Conservation (phyloP, 768 basidiomycete genomes). For the Albatrellus ellisii region DNA sequence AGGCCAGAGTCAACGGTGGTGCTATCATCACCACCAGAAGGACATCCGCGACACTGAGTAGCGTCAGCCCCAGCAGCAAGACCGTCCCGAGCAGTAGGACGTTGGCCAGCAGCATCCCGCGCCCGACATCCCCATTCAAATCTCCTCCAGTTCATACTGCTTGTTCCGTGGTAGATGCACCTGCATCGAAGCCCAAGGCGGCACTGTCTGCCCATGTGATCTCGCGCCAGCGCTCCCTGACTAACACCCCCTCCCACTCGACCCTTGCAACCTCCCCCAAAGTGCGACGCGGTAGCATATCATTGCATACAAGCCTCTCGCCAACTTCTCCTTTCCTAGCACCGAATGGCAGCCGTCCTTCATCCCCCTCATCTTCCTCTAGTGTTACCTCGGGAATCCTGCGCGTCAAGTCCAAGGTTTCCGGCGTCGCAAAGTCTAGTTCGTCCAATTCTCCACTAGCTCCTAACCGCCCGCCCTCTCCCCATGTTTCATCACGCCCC, state of each 20-base stretch:
- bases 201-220: constrained; percentile 10
- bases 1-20: constrained; percentile 48
- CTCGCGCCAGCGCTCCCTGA: constrained; percentile 20
- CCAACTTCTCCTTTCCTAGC: constrained; percentile 13
- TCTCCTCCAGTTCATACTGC: constrained; percentile 4
- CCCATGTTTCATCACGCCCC: constrained; percentile 10
- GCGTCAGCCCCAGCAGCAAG: constrained; percentile 15
- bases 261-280: constrained; percentile 6
- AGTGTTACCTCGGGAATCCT: constrained; percentile 9
- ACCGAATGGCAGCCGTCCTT: constrained; percentile 12
- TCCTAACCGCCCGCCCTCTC: constrained; percentile 6
- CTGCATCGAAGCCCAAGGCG: constrained; percentile 14
- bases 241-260: constrained; percentile 12
- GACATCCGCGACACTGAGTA: constrained; percentile 14
- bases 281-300: constrained; percentile 16
- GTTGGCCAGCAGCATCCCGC: constrained; percentile 3
- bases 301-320: constrained; percentile 15
- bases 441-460: constrained; percentile 4
- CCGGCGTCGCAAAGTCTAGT: constrained; percentile 28
- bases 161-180: constrained; percentile 14
- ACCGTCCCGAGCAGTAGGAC: constrained; percentile 15
- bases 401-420: constrained; percentile 51
- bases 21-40: constrained; percentile 22
- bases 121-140: constrained; percentile 12
- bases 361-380: constrained; percentile 6